A percentile compares a stretch with the other conserved stretches of the same genome.
phyloP scores from a whole-genome alignment of 352 stramenopile genomes.

The Phytophthora kernoviae region DNA sequence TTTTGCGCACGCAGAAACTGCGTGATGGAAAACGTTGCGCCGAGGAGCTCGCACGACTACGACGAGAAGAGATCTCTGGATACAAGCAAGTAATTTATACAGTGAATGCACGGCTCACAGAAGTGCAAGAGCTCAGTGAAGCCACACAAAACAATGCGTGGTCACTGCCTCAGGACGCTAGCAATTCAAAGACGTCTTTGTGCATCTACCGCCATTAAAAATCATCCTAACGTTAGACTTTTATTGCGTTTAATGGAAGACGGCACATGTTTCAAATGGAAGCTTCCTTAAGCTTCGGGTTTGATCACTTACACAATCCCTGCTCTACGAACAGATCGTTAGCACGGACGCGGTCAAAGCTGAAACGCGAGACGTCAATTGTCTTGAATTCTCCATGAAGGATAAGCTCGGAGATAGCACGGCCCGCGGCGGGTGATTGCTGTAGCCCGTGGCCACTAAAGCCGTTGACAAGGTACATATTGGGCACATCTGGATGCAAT shows the following conservation, averaged over 20 bases:
- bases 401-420: conserved; percentile 80
- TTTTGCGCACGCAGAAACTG: conserved; percentile 43
- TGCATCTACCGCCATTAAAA: conserved; percentile 73
- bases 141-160: conserved; percentile 35
- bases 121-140: conserved; percentile 46
- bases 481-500: conserved; percentile 74
- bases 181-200: conserved; percentile 48
- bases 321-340: conserved; percentile 79
- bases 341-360: conserved; percentile 68
- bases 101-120: conserved; percentile 64
- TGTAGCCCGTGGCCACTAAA: conserved; percentile 86
- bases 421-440: conserved; percentile 77
- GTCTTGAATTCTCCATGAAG: conserved; percentile 71
- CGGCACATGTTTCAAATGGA: background rate
- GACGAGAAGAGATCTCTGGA: conserved; percentile 51
- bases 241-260: conserved; percentile 18
- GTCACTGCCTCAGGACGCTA: conserved; percentile 23
- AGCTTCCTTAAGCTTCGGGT: conserved; percentile 2
- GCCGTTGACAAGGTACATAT: conserved; percentile 86
- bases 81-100: conserved; percentile 72
- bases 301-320: conserved; percentile 63
- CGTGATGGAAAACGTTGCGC: conserved; percentile 45
- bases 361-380: conserved; percentile 75
- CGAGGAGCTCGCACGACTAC: conserved; percentile 57
- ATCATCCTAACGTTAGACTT: conserved; percentile 10